A percentile compares a stretch with the other conserved stretches of the same genome.
Evolutionary conservation across 2,329 filamentous ascomycete species (phyloP).

Genomic region (Curvularia sp.): DNA sequence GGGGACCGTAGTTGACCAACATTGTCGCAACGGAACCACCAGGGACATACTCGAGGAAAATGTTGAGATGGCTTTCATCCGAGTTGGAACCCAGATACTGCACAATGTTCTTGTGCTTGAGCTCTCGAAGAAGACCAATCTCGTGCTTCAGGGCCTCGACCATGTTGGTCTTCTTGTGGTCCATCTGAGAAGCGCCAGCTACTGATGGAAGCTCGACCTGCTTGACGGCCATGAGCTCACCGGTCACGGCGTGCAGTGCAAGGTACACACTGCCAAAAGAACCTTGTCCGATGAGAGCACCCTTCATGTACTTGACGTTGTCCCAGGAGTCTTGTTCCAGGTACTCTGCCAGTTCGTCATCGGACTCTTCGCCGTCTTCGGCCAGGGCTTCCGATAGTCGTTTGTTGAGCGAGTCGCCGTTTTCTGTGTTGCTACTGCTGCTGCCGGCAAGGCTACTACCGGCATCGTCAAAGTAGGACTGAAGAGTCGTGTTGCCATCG

Average conservation of each 20-base stretch:
- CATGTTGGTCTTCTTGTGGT: conserved; percentile 96
- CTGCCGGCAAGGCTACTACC: conserved; percentile 75
- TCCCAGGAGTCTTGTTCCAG: conserved; percentile 92
- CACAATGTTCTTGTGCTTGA: conserved; percentile 96
- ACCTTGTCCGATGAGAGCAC: conserved; percentile 93
- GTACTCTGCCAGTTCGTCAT: conserved; percentile 89
- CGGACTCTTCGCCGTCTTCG: conserved; percentile 89
- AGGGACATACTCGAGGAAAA: conserved; percentile 99
- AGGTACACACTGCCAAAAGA: conserved; percentile 97
- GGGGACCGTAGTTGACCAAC: conserved; percentile 96
- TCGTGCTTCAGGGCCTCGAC: conserved; percentile 96
- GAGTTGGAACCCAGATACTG: conserved; percentile 96
- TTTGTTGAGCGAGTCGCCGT: conserved; percentile 77
- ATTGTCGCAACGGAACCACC: conserved; percentile 97
- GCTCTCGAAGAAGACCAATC: conserved; percentile 89
- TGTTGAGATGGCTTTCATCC: conserved; percentile 90
- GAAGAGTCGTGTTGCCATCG: conserved; percentile 70
- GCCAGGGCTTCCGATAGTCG: conserved; percentile 82
- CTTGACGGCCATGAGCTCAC: conserved; percentile 97
- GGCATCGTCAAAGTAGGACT: conserved; percentile 86
- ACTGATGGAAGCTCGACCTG: conserved; percentile 92
- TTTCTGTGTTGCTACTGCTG: conserved; percentile 64
- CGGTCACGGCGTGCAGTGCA: conserved; percentile 92
- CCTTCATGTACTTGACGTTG: conserved; percentile 99
- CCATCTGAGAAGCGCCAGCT: conserved; percentile 72